phyloP scores from a whole-genome alignment of 2,329 filamentous ascomycete species.

The Pestalotiopsis sp. region DNA sequence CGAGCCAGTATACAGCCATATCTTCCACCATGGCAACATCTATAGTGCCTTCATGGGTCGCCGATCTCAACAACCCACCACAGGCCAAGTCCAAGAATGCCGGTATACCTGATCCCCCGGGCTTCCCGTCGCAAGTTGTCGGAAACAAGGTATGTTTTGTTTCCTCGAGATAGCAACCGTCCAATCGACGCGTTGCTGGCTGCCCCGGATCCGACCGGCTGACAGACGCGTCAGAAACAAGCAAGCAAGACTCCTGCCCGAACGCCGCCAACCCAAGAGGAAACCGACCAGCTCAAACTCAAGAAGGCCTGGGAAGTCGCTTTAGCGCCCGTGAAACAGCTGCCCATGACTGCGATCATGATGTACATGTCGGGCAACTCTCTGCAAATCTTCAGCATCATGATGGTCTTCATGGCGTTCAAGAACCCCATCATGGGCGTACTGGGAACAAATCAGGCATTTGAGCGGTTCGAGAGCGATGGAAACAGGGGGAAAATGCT shows the following conservation, averaged over 20 bases:
- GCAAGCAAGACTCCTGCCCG: conserved; percentile 48
- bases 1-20: too few relatives aligned
- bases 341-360: conserved; percentile 99
- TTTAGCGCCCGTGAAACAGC: conserved; percentile 86
- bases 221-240: conserved; percentile 56
- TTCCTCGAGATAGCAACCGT: not conserved
- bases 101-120: conserved; percentile 82
- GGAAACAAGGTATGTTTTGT: conserved; percentile 57
- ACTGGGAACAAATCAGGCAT: conserved; percentile 81
- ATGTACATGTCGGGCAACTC: conserved; percentile 99
- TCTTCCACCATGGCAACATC: conserved; percentile 31
- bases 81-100: conserved; percentile 65
- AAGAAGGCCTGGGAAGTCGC: conserved; percentile 99
- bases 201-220: not conserved
- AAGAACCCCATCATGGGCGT: conserved; percentile 91
- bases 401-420: conserved; percentile 99
- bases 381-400: conserved; percentile 98
- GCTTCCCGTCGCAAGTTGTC: conserved; percentile 64
- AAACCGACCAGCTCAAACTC: conserved; percentile 94
- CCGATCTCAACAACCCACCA: conserved; percentile 75
- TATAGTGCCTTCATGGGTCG: conserved; percentile 76
- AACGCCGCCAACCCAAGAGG: conserved; percentile 73
- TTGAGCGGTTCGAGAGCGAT: conserved; percentile 86
- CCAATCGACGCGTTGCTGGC: not conserved
- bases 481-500: conserved; percentile 74